A percentile compares a stretch with the other conserved stretches of the same genome.
These are phyloP conservation scores for Globisporangium barbulae DNA, from an alignment of 352 stramenopile genomes.

Conservation along the genomic window DNA sequence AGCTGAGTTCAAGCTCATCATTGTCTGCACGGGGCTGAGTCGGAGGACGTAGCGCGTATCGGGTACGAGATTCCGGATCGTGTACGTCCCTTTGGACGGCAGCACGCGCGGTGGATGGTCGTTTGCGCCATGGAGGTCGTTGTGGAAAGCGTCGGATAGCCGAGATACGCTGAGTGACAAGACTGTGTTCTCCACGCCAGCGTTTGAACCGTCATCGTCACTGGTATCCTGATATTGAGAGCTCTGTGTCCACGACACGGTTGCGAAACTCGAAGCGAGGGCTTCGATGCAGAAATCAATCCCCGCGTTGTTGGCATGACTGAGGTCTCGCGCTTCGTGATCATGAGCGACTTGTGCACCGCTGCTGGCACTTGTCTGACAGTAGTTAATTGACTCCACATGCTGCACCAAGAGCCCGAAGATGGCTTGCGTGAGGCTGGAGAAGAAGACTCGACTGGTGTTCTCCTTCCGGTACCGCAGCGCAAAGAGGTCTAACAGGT, in stretches of 20 bases:
- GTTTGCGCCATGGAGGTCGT: neutral
- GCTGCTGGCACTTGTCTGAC: neutral
- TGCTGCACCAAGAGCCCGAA: slow-evolving; percentile 29
- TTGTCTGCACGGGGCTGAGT: slow-evolving; percentile 19
- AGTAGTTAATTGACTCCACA: slow-evolving; percentile 17
- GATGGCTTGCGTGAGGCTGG: slow-evolving; percentile 27
- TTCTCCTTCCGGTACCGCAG: slow-evolving; percentile 32
- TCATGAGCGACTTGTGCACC: no score
- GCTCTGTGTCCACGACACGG: slow-evolving; percentile 27
- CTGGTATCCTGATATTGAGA: neutral
- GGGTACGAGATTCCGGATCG: slow-evolving; percentile 34
- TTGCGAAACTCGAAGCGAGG: slow-evolving; percentile 32
- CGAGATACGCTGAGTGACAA: slow-evolving; percentile 9
- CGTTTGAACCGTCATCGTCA: neutral
- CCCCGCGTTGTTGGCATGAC: no score
- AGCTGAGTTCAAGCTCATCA: slow-evolving; percentile 2
- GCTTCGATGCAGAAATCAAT: slow-evolving; percentile 16
- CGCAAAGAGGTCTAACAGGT: slow-evolving; percentile 28
- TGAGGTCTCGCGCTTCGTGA: neutral
- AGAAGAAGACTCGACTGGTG: slow-evolving; percentile 26
- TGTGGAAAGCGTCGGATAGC: neutral
- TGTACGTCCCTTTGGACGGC: slow-evolving; percentile 35
- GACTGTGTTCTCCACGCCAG: slow-evolving; percentile 1
- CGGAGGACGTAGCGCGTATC: slow-evolving; percentile 46
- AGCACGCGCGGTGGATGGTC: slow-evolving; percentile 18